Evolutionary conservation across 2,329 filamentous ascomycete species (phyloP), one percentile per base, ranked within the genome.

Genomic region (Diaporthe vaccinii): DNA sequence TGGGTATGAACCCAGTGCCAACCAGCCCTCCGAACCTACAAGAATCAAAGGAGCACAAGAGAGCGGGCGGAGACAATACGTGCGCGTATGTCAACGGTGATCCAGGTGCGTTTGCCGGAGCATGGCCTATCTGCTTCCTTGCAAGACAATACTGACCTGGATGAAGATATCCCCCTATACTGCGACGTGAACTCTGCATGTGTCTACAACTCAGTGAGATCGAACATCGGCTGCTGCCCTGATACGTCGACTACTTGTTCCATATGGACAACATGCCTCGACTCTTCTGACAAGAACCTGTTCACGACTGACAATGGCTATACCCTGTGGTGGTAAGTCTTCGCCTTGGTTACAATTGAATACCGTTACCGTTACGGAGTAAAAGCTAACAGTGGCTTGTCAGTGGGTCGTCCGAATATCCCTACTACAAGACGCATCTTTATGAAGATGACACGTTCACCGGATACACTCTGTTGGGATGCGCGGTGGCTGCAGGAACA

Each of bases 291-390:
- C 14, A 69, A 74, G n/a, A 41, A 58, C 5, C 51, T 49, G 4
- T 81, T 72, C 65, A 79, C 77, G 9, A 80, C 78, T 4, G 70
- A 75, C 58, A 80, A 81, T 62, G 80, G 79, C 36, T 73, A 76
- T 25, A 82, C 82, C 0, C 57, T 80, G n/a, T 82, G 78, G 77
- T 84, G 82, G 82, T 83, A 78, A n/a, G 81, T 77, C 39, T 6
- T 46, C 31, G 51, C 31, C 31, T 70, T 41, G 15, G 20, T 28
- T 44, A 17, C 12, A 5, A 5, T 72, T 58, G 7, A 74, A 12
- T 1, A 28, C 14, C 36, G 12, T 4, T 71, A 3, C 3, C 9
- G 15, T 15, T 12, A 4, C 49, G 39, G 34, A 4, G 17, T 15
- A 15, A 28, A 22, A 28, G n/a, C 49, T 73, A 15, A 65, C 25